Evolutionary conservation across 139 green algal species (phyloP), one percentile per base, ranked within the genome.

Genomic region (Chlorella sp.): DNA sequence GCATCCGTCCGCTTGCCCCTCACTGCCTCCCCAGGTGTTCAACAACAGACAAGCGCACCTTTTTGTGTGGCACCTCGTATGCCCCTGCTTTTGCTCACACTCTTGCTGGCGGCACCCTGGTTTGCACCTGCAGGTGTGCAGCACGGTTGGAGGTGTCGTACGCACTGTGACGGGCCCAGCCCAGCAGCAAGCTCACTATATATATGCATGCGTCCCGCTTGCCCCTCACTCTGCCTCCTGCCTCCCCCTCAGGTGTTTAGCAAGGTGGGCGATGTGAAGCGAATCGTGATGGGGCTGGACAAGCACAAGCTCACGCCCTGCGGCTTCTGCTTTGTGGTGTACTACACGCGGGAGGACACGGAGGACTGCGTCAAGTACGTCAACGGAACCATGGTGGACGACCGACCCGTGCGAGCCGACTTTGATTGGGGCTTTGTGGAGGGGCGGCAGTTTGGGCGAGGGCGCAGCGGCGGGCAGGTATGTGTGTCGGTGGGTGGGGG

Each of bases 351-450:
- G 0, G 86, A 95, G 81, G 97, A 98, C 90, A 93, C 98, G 15
- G 96, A 99, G 93, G 92, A 94, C 77, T 94, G 91, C 3, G 95
- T 98, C 24, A 96, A 95, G 68, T 99, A 97, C 90, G 91, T 99
- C 64, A 99, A 96, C 89, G 98, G 98, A 36, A 98, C 96, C 0
- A 95, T 97, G 86, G 88, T 99, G 83, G 98, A 99, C 90, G 97
- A 98, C 85, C 93, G 98, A 4, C 92, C 95, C 42, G 98, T 99
- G 40, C 94, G 98, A 15, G 97, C 97, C 12, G 98, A 99, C 91
- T 96, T 99, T 85, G 98, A 99, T 93, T 99, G 98, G 97, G 98
- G 98, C 83, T 99, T 99, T 93, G 68, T 95, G 42, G 98, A 99
- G 64, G 97, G 97, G 0, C 89, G 98, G 42, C 98, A 99, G 92